These are phyloP conservation scores for Aspergillus coremiiformis DNA, from an alignment of 495 filamentous ascomycete species.

Conservation along the genomic window DNA sequence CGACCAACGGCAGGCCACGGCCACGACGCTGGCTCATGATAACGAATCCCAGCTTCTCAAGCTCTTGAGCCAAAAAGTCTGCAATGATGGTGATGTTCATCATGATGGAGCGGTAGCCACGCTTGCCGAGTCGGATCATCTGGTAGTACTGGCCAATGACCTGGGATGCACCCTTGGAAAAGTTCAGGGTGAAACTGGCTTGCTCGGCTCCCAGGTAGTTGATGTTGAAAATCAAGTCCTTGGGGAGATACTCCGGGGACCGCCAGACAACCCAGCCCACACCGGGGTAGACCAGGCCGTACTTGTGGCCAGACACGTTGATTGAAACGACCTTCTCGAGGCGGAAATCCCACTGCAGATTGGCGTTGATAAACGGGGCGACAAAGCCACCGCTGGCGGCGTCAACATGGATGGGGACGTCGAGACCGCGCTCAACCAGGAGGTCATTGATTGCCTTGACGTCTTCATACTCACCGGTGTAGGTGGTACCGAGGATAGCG, in stretches of 20 bases:
- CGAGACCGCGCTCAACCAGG: conserved; percentile 58
- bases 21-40: conserved; percentile 74
- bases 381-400: conserved; percentile 88
- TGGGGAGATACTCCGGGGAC: conserved; percentile 69
- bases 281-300: conserved; percentile 70
- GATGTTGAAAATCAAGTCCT: conserved; percentile 95
- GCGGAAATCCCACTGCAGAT: conserved; percentile 80
- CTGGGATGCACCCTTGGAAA: conserved; percentile 85
- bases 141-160: conserved; percentile 97
- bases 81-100: conserved; percentile 73
- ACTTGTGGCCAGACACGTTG: conserved; percentile 91
- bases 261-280: conserved; percentile 92
- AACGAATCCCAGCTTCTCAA: conserved; percentile 68
- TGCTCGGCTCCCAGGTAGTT: conserved; percentile 94
- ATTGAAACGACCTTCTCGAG: conserved; percentile 81
- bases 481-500: conserved; percentile 80
- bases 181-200: conserved; percentile 90
- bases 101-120: conserved; percentile 84
- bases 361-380: conserved; percentile 72
- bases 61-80: conserved; percentile 65
- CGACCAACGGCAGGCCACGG: conserved; percentile 74
- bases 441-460: conserved; percentile 84
- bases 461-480: conserved; percentile 92
- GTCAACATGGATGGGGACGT: conserved; percentile 84
- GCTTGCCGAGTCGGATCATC: conserved; percentile 83